Conservation (phyloP, 345 rosid species). For the Dipteronia sinensis region DNA sequence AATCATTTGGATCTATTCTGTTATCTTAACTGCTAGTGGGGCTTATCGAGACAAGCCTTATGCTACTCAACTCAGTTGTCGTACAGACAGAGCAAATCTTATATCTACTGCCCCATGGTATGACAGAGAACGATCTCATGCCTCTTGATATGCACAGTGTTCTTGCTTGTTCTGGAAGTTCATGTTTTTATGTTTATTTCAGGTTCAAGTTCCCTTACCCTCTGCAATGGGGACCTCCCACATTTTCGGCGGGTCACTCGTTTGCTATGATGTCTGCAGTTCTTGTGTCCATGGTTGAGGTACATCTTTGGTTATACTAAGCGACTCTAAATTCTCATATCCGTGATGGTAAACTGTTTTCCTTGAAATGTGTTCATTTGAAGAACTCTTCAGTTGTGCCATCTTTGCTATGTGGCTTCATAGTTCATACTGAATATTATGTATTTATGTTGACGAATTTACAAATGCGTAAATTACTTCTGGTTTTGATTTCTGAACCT, state of each 20-base stretch:
- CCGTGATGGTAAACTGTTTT: neutral
- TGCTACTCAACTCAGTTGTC: conserved; percentile 73
- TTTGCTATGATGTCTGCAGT: conserved; percentile 96
- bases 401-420: too few species aligned
- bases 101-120: conserved; percentile 97
- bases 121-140: neutral
- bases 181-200: conserved; percentile 21
- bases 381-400: neutral
- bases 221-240: conserved; percentile 99
- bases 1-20: conserved; percentile 81
- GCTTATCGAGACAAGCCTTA: conserved; percentile 69
- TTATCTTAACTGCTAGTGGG: conserved; percentile 85
- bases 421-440: neutral
- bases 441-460: neutral
- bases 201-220: conserved; percentile 98
- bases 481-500: conserved; percentile 11
- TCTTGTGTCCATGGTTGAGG: conserved; percentile 96
- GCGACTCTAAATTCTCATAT: neutral
- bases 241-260: conserved; percentile 89
- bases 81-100: conserved; percentile 77
- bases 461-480: neutral
- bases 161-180: conserved; percentile 12
- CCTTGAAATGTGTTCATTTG: neutral
- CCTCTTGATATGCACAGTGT: neutral
- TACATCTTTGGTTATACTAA: conserved; percentile 21